Conservation (phyloP, 176 grass and related monocot species). For the Cenchrus purpureus region DNA sequence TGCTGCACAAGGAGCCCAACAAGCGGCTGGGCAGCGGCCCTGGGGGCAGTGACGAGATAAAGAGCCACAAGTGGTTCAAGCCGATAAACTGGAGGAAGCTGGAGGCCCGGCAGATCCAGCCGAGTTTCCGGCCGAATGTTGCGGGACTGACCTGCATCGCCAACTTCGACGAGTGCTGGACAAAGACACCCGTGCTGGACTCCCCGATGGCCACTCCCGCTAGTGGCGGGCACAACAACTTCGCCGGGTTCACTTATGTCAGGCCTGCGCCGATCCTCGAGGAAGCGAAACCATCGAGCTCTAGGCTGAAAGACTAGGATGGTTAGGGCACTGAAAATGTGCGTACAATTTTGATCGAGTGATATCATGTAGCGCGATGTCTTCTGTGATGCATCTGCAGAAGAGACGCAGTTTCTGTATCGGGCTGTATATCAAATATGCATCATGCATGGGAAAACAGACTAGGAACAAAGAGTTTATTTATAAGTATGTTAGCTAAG, state of each 20-base stretch:
- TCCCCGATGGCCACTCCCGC: conserved; percentile 77
- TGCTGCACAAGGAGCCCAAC: conserved; percentile 82
- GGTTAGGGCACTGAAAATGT: not conserved
- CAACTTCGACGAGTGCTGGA: conserved; percentile 92
- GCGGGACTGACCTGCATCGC: conserved; percentile 68
- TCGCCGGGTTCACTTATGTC: conserved; percentile 81
- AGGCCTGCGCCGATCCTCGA: conserved; percentile 66
- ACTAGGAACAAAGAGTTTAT: not conserved
- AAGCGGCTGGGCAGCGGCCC: conserved; percentile 70
- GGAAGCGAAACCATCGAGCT: conserved; percentile 40
- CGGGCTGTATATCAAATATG: not conserved
- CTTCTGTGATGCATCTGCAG: not conserved
- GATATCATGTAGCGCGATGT: not conserved
- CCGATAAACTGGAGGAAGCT: conserved; percentile 87
- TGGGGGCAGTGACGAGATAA: conserved; percentile 67
- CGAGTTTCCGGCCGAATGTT: conserved; percentile 79
- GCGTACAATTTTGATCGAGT: conserved; percentile 47
- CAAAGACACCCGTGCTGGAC: conserved; percentile 69
- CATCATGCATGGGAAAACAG: not conserved
- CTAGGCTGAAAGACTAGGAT: conserved; percentile 37
- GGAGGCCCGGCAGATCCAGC: conserved; percentile 74
- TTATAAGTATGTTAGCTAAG: too few species aligned
- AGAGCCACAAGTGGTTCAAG: conserved; percentile 97
- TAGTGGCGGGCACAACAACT: conserved; percentile 51
- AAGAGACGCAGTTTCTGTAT: not conserved